Conservation (phyloP, 257 asterid genomes). For the Ilex asprella region DNA sequence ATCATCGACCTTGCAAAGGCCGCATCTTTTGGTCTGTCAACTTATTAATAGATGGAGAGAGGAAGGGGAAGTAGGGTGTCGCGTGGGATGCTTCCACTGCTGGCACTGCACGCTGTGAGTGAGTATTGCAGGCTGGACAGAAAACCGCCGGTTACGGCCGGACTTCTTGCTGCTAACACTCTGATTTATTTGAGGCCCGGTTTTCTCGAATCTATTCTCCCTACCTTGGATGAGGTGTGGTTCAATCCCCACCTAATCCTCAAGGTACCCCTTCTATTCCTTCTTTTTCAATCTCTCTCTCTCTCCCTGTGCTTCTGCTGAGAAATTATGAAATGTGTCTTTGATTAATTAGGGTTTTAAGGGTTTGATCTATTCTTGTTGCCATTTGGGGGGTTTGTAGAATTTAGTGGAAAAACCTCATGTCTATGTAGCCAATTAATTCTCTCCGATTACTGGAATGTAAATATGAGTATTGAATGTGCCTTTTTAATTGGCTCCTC, state of each 20-base stretch:
- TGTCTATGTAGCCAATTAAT: too few species aligned
- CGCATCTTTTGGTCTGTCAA: too few species aligned
- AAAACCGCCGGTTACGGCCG: slow-evolving; percentile 88
- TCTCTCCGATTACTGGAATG: too few species aligned
- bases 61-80: slow-evolving; percentile 40
- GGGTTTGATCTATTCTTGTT: too few species aligned
- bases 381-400: too few species aligned
- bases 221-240: slow-evolving; percentile 62
- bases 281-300: background rate
- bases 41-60: slow-evolving; percentile 27
- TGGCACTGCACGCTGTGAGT: slow-evolving; percentile 55
- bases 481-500: too few species aligned
- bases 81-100: slow-evolving; percentile 61
- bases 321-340: too few species aligned
- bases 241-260: slow-evolving; percentile 83
- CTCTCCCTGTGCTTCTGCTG: too few species aligned
- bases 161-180: slow-evolving; percentile 66
- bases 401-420: too few species aligned
- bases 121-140: slow-evolving; percentile 64
- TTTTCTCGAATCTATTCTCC: slow-evolving; percentile 41
- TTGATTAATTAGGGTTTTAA: too few species aligned
- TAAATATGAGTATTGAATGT: too few species aligned
- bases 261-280: slow-evolving; percentile 39
- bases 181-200: slow-evolving; percentile 63
- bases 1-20: too few species aligned